Evolutionary conservation across 805 yeast species (phyloP).

Genomic region (Diddensiella santjacobensis): DNA sequence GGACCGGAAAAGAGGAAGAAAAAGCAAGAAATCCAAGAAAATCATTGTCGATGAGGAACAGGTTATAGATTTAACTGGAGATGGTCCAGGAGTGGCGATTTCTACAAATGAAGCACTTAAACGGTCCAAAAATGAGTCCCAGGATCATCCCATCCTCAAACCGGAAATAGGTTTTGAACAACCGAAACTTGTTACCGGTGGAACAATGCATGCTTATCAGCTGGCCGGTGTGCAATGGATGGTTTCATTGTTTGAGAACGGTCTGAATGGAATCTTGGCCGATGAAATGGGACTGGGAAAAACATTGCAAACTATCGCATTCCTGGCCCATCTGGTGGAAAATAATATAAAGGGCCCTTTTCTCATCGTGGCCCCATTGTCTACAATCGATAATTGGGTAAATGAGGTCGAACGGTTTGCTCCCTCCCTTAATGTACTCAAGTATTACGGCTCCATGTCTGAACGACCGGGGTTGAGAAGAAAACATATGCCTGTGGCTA

Average conservation of each 20-base stretch:
- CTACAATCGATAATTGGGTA: slow-evolving; percentile 84
- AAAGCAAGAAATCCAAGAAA: background rate
- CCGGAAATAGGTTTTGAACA: slow-evolving; percentile 34
- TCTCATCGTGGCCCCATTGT: slow-evolving; percentile 90
- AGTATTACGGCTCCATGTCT: slow-evolving; percentile 83
- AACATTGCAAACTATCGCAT: slow-evolving; percentile 82
- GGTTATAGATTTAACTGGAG: background rate
- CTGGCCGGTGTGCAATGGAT: slow-evolving; percentile 90
- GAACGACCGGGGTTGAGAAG: slow-evolving; percentile 38
- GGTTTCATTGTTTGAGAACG: slow-evolving; percentile 83
- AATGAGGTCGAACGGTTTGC: slow-evolving; percentile 63
- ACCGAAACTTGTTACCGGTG: slow-evolving; percentile 53
- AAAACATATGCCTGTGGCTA: slow-evolving; percentile 60
- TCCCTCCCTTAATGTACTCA: slow-evolving; percentile 74
- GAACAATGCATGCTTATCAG: slow-evolving; percentile 76
- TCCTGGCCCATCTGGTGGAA: slow-evolving; percentile 78
- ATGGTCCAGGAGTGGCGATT: background rate
- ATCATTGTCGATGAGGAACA: slow-evolving; percentile 3
- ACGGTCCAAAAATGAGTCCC: slow-evolving; percentile 13
- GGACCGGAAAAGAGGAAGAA: background rate
- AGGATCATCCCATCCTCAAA: background rate
- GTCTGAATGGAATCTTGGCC: slow-evolving; percentile 90
- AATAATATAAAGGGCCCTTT: slow-evolving; percentile 74
- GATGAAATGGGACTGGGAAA: slow-evolving; percentile 98
- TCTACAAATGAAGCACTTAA: slow-evolving; percentile 23